A percentile compares a stretch with the other conserved stretches of the same genome.
phyloP scores from a whole-genome alignment of 176 grass and related monocot genomes.

The Oryza punctata region DNA sequence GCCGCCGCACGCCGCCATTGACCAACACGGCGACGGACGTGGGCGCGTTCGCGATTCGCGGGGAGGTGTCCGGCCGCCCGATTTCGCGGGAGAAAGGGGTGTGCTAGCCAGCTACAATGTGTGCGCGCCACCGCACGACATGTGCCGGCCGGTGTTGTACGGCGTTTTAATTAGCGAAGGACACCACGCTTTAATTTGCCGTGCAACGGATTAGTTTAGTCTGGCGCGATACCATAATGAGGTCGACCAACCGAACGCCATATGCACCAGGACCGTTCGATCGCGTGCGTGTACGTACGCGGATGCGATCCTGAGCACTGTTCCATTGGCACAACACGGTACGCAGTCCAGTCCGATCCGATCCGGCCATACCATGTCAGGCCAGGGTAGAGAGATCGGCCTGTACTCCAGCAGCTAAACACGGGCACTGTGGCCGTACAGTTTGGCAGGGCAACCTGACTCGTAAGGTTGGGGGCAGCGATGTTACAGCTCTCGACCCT shows the following conservation, averaged over 20 bases:
- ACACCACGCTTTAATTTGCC: background rate
- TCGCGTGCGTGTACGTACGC: background rate
- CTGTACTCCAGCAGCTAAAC: background rate
- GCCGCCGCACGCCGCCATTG: background rate
- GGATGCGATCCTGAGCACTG: background rate
- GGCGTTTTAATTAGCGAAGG: background rate
- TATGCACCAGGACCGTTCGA: background rate
- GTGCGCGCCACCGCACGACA: background rate
- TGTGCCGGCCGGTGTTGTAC: background rate
- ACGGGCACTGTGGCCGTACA: background rate
- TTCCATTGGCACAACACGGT: background rate
- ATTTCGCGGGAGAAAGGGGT: background rate
- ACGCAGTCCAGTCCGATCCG: background rate
- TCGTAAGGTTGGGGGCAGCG: constrained; percentile 34
- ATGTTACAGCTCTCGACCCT: constrained; percentile 28
- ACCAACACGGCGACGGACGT: background rate
- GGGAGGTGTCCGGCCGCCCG: background rate
- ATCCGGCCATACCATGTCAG: background rate
- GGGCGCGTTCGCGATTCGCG: background rate
- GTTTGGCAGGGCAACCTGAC: constrained; percentile 12
- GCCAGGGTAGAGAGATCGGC: background rate
- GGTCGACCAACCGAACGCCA: background rate
- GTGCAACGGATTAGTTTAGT: background rate
- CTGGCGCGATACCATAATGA: no score
- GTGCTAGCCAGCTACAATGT: no score